phyloP scores from a whole-genome alignment of 352 stramenopile genomes.

The Globisporangium nagaii region DNA sequence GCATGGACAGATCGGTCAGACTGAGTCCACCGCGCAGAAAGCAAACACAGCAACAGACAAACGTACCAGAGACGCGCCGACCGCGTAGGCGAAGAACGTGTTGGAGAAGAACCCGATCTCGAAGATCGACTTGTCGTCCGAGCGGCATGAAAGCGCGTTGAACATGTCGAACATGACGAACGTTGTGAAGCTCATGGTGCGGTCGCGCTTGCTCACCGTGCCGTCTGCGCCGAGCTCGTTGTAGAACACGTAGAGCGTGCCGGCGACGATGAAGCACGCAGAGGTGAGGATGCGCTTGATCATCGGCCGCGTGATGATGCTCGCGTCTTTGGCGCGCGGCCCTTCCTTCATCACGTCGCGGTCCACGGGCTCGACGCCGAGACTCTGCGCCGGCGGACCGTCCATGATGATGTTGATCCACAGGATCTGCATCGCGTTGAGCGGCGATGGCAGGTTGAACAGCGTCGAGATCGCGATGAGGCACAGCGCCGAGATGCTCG shows the following conservation, averaged over 20 bases:
- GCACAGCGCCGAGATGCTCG: slow-evolving; percentile 92
- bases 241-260: slow-evolving; percentile 84
- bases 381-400: slow-evolving; percentile 71
- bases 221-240: slow-evolving; percentile 83
- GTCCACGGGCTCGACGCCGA: slow-evolving; percentile 85
- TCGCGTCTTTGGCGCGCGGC: slow-evolving; percentile 67
- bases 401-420: slow-evolving; percentile 99
- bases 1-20: not conserved
- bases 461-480: slow-evolving; percentile 66
- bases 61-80: slow-evolving; percentile 84
- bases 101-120: slow-evolving; percentile 91
- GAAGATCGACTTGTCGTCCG: slow-evolving; percentile 92
- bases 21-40: not conserved
- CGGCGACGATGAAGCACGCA: slow-evolving; percentile 68
- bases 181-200: slow-evolving; percentile 98
- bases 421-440: slow-evolving; percentile 96
- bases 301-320: slow-evolving; percentile 76
- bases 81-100: slow-evolving; percentile 90
- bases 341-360: slow-evolving; percentile 82
- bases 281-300: slow-evolving; percentile 61
- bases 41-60: not conserved
- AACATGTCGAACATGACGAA: slow-evolving; percentile 99
- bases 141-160: slow-evolving; percentile 96
- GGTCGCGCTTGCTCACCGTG: slow-evolving; percentile 90
- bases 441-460: slow-evolving; percentile 61